Evolutionary conservation across 2,329 filamentous ascomycete species (phyloP).

Genomic region (Arthrobotrys sphaeroides): DNA sequence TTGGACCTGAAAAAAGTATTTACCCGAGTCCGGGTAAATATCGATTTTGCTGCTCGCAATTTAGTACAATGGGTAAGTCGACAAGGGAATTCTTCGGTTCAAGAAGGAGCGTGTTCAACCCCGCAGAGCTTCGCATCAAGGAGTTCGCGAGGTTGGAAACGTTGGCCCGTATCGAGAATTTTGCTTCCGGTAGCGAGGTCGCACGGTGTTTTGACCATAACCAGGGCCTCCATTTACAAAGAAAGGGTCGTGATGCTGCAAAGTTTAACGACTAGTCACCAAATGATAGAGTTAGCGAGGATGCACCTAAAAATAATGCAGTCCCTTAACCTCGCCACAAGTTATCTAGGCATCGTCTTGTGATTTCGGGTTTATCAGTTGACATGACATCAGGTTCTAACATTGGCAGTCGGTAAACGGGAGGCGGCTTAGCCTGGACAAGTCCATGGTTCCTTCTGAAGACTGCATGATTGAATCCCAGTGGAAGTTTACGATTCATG

Average conservation of each 20-base stretch:
- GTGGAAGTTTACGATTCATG: conserved; percentile 15
- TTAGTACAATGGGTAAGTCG: not conserved
- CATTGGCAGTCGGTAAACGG: conserved; percentile 19
- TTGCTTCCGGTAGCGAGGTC: conserved; percentile 16
- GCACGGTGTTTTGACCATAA: not conserved
- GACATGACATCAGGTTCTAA: not conserved
- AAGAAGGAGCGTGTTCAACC: conserved; percentile 9
- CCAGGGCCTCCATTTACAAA: not conserved
- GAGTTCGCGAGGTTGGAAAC: conserved; percentile 13
- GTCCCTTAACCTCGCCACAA: not conserved
- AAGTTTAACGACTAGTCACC: not conserved
- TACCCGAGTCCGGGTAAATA: conserved; percentile 51
- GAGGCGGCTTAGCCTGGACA: conserved; percentile 34
- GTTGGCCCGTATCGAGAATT: conserved; percentile 13
- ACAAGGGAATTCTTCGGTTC: conserved; percentile 5
- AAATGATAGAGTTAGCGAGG: not conserved
- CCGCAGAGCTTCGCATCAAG: conserved; percentile 35
- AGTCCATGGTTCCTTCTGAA: conserved; percentile 35
- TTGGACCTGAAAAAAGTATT: conserved; percentile 20
- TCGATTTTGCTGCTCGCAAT: not conserved
- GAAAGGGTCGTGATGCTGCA: not conserved
- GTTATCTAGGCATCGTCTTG: not conserved
- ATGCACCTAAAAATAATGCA: not conserved
- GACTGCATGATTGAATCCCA: conserved; percentile 2
- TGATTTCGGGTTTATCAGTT: not conserved